phyloP scores from a whole-genome alignment of 495 filamentous ascomycete genomes.

The Podospora pseudocomata region DNA sequence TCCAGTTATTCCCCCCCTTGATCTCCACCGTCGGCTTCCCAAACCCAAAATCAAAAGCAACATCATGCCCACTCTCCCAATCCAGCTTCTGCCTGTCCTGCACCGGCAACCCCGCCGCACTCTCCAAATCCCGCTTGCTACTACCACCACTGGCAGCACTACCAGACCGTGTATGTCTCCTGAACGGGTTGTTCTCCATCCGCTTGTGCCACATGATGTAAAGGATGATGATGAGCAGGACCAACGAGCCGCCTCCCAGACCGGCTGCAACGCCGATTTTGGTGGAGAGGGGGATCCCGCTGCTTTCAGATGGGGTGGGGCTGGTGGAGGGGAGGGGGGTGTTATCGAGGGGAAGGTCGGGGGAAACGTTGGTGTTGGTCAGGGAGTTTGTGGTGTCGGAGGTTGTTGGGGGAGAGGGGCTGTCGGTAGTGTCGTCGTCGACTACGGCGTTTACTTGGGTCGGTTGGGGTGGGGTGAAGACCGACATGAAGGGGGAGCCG shows the following conservation, averaged over 20 bases:
- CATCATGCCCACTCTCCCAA: constrained; percentile 30
- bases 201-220: constrained; percentile 22
- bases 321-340: background rate
- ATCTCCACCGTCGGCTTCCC: constrained; percentile 2
- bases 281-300: constrained; percentile 14
- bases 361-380: background rate
- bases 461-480: constrained; percentile 20
- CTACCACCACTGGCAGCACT: background rate
- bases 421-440: background rate
- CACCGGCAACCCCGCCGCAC: background rate
- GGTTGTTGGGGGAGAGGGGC: background rate
- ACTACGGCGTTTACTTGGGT: constrained; percentile 14
- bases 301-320: background rate
- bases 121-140: background rate
- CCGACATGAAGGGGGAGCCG: constrained; percentile 20
- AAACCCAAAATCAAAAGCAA: constrained; percentile 31
- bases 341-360: background rate
- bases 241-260: constrained; percentile 18
- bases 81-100: constrained; percentile 26
- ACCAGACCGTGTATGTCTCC: background rate
- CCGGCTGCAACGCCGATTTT: constrained; percentile 27
- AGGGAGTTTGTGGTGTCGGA: background rate
- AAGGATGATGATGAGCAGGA: background rate
- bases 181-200: constrained; percentile 14
- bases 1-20: background rate